A percentile compares a stretch with the other conserved stretches of the same genome.
Conservation (phyloP, 2,329 filamentous ascomycete genomes). For the Aureobasidium sp. region DNA sequence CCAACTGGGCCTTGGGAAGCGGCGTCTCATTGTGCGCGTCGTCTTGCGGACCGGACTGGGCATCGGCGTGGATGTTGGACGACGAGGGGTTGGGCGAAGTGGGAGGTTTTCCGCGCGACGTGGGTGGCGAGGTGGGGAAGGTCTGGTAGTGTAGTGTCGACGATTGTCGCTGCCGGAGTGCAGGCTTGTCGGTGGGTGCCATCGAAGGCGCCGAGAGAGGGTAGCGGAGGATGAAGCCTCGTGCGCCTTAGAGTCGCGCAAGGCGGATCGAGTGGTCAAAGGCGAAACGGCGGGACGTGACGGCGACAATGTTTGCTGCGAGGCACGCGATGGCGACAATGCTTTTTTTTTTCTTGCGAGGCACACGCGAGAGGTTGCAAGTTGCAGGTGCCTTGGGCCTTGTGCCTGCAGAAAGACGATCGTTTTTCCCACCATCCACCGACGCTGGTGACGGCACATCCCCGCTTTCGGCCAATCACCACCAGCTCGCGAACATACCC, state of each 20-base stretch:
- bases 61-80: slow-evolving; percentile 19
- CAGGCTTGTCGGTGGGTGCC: slow-evolving; percentile 7
- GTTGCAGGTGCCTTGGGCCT: background rate
- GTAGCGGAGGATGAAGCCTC: background rate
- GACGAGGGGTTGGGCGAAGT: slow-evolving; percentile 28
- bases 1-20: slow-evolving; percentile 72
- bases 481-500: too few relatives aligned
- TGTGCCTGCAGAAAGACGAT: slow-evolving; percentile 1
- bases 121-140: slow-evolving; percentile 65
- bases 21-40: slow-evolving; percentile 52
- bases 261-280: background rate
- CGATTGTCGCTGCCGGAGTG: slow-evolving; percentile 26
- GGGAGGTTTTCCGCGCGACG: slow-evolving; percentile 39
- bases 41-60: slow-evolving; percentile 26
- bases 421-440: background rate
- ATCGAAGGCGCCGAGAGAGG: background rate
- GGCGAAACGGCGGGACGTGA: background rate
- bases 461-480: background rate
- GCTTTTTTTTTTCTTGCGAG: background rate
- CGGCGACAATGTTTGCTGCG: background rate
- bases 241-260: background rate
- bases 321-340: background rate
- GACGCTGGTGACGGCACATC: background rate
- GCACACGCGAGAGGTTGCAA: background rate
- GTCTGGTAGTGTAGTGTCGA: slow-evolving; percentile 67